Conservation (phyloP, 169 alveolate species). For the Amoebophrya sp. region DNA sequence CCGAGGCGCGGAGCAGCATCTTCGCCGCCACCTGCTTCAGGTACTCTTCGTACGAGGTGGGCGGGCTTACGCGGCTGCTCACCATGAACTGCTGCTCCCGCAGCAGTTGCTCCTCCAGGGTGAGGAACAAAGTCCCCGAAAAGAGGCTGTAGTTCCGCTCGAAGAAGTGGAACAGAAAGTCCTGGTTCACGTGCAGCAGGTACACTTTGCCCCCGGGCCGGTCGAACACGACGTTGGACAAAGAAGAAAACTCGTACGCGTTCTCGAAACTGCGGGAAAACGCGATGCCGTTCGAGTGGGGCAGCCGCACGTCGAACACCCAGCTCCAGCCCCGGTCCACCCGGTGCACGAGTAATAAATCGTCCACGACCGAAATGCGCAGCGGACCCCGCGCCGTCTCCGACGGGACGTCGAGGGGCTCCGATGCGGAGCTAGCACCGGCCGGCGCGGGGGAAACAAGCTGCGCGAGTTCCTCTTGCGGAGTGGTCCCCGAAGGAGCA, state of each 20-base stretch:
- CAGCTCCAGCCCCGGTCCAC: conserved; percentile 11
- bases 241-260: not conserved
- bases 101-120: not conserved
- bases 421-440: too few relatives aligned
- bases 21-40: not conserved
- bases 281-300: not conserved
- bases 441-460: too few relatives aligned
- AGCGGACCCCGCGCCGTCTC: conserved; percentile 22
- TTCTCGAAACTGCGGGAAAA: not conserved
- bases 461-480: too few relatives aligned
- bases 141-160: not conserved
- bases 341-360: conserved; percentile 22
- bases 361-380: conserved; percentile 23
- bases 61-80: not conserved
- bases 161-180: not conserved
- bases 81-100: not conserved
- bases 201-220: not conserved
- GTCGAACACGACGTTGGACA: not conserved
- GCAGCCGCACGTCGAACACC: not conserved
- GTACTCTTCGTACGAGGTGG: not conserved
- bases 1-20: too few relatives aligned
- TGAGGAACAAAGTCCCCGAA: not conserved
- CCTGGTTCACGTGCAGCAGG: not conserved
- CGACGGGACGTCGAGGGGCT: not conserved
- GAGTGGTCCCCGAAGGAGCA: too few relatives aligned